Evolutionary conservation across 371 early-diverging fungal species (phyloP).

Genomic region (Circinella umbellata): DNA sequence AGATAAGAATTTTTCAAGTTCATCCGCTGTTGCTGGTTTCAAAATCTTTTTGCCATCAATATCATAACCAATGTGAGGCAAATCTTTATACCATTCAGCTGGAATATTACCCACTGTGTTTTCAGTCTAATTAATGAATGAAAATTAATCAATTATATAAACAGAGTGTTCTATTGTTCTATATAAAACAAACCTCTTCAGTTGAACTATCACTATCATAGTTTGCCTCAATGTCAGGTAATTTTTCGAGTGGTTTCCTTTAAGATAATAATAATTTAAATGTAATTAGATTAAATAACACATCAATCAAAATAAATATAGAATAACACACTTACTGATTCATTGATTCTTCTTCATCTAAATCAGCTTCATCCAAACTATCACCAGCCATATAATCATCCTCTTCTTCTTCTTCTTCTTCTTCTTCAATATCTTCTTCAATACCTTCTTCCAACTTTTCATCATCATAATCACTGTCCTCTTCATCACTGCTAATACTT

Average conservation of each 20-base stretch:
- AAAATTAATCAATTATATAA: neutral
- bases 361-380: slow-evolving; percentile 50
- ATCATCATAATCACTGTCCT: slow-evolving; percentile 37
- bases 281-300: no score
- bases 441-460: slow-evolving; percentile 18
- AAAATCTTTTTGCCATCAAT: slow-evolving; percentile 89
- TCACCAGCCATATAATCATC: slow-evolving; percentile 44
- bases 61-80: slow-evolving; percentile 96
- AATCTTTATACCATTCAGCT: slow-evolving; percentile 95
- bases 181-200: slow-evolving; percentile 68
- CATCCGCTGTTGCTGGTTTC: slow-evolving; percentile 87
- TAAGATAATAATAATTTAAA: neutral
- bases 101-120: slow-evolving; percentile 94
- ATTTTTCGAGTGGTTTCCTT: slow-evolving; percentile 16
- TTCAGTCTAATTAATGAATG: slow-evolving; percentile 39
- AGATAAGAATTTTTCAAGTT: slow-evolving; percentile 90
- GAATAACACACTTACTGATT: neutral
- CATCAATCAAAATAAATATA: no score
- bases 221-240: slow-evolving; percentile 88
- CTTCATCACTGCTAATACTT: slow-evolving; percentile 39
- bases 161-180: neutral
- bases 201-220: slow-evolving; percentile 92
- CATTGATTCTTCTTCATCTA: slow-evolving; percentile 49
- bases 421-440: slow-evolving; percentile 39
- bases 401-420: slow-evolving; percentile 37